Conservation (phyloP, 352 stramenopile genomes). For the Phytophthora citrophthora region DNA sequence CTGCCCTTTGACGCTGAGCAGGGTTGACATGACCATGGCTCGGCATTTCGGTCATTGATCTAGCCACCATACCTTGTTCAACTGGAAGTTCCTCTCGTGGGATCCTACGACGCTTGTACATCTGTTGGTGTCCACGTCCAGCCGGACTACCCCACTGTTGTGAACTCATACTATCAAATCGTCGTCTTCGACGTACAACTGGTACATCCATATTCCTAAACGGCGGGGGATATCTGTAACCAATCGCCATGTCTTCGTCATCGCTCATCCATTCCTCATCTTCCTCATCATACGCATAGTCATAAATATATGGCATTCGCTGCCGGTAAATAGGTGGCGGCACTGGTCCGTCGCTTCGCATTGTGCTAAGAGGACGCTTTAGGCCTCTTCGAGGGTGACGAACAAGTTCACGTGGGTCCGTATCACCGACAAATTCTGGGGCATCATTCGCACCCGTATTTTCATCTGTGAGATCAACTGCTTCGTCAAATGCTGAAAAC, state of each 20-base stretch:
- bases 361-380: conserved; percentile 32
- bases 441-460: conserved; percentile 3
- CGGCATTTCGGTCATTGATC: conserved; percentile 4
- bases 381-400: conserved; percentile 24
- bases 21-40: conserved; percentile 6
- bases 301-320: conserved; percentile 43
- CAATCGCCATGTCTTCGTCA: conserved; percentile 31
- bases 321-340: conserved; percentile 39
- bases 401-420: conserved; percentile 18
- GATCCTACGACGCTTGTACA: conserved; percentile 38
- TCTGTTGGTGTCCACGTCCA: conserved; percentile 12
- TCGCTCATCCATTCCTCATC: conserved; percentile 47
- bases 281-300: conserved; percentile 39
- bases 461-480: conserved; percentile 27
- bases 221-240: conserved; percentile 28
- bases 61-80: conserved; percentile 11
- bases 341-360: conserved; percentile 18
- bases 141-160: conserved; percentile 26
- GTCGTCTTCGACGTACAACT: conserved; percentile 21
- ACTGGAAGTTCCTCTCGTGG: conserved; percentile 11
- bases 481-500: conserved; percentile 18
- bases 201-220: conserved; percentile 26
- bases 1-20: neutral
- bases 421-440: conserved; percentile 11
- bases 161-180: conserved; percentile 32